phyloP scores from a whole-genome alignment of 805 yeast genomes.

The Citeromyces matritensis region DNA sequence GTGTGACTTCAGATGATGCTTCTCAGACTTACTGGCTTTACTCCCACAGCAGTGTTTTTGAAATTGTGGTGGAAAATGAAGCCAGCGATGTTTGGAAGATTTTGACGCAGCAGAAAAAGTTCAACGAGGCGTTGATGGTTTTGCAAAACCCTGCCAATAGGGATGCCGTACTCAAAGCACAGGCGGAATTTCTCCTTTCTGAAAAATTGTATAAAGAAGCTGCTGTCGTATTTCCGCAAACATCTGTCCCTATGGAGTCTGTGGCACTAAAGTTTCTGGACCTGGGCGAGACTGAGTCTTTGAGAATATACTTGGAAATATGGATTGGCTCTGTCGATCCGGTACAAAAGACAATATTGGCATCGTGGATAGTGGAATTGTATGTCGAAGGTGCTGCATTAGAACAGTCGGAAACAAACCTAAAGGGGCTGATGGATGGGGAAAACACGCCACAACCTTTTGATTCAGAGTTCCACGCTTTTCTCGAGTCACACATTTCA shows the following conservation, averaged over 20 bases:
- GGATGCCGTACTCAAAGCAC: conserved; percentile 33
- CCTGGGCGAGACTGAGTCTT: conserved; percentile 20
- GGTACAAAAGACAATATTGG: conserved; percentile 36
- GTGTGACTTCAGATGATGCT: conserved; percentile 31
- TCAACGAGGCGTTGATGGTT: conserved; percentile 48
- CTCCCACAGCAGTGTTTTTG: conserved; percentile 46
- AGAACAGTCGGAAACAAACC: background rate
- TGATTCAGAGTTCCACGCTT: conserved; percentile 25
- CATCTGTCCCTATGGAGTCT: conserved; percentile 54
- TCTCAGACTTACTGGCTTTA: conserved; percentile 65
- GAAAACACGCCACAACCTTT: no score
- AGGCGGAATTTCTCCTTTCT: conserved; percentile 34
- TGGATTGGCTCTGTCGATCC: conserved; percentile 19
- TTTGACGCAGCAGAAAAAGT: conserved; percentile 33
- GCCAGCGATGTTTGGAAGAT: conserved; percentile 61
- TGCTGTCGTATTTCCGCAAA: conserved; percentile 45
- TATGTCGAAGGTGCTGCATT: conserved; percentile 21
- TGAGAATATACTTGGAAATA: conserved; percentile 26
- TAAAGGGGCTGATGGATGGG: conserved; percentile 21
- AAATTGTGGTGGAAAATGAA: conserved; percentile 58
- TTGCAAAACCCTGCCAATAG: conserved; percentile 17
- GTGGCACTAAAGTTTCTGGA: conserved; percentile 44
- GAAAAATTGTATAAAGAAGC: conserved; percentile 17
- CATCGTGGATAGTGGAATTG: conserved; percentile 54
- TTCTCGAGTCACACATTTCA: conserved; percentile 31